These are phyloP conservation scores for Fusarium aywerte DNA, from an alignment of 2,329 filamentous ascomycete genomes.

Conservation along the genomic window DNA sequence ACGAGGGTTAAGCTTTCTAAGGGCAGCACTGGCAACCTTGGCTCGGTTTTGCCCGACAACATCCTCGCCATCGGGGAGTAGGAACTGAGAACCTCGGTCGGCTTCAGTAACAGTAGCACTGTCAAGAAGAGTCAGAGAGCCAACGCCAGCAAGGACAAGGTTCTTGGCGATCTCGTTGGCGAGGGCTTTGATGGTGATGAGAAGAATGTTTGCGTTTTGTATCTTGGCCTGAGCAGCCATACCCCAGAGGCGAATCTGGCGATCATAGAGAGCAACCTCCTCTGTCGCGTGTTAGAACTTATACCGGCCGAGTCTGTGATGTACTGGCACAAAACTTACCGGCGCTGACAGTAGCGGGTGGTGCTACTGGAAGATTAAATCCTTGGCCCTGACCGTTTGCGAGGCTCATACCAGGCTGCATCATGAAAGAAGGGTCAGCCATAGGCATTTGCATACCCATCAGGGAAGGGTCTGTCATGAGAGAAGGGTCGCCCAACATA, in stretches of 20 bases:
- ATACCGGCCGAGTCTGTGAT: background rate
- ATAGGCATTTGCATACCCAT: constrained; percentile 44
- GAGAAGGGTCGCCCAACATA: constrained; percentile 42
- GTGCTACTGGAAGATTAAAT: constrained; percentile 33
- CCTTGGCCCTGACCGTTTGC: constrained; percentile 48
- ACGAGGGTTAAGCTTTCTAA: constrained; percentile 89
- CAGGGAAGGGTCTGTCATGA: constrained; percentile 45
- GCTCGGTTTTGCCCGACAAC: constrained; percentile 86
- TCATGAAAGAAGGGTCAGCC: constrained; percentile 44
- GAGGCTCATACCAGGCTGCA: constrained; percentile 48
- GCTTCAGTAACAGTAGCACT: constrained; percentile 77
- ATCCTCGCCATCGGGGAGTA: constrained; percentile 73
- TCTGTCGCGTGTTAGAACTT: constrained; percentile 62
- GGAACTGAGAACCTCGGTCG: constrained; percentile 86
- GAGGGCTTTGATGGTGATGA: constrained; percentile 87
- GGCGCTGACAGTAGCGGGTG: constrained; percentile 49
- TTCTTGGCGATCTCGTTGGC: constrained; percentile 98
- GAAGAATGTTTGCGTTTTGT: constrained; percentile 86
- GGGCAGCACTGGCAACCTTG: constrained; percentile 78
- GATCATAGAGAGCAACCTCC: constrained; percentile 96
- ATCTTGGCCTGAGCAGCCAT: constrained; percentile 95
- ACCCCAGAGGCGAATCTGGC: constrained; percentile 97
- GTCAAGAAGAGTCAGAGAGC: constrained; percentile 89
- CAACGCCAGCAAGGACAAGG: constrained; percentile 91
- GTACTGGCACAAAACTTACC: constrained; percentile 42